Conservation (phyloP, 768 basidiomycete species). For the Agaricus subrufescens region DNA sequence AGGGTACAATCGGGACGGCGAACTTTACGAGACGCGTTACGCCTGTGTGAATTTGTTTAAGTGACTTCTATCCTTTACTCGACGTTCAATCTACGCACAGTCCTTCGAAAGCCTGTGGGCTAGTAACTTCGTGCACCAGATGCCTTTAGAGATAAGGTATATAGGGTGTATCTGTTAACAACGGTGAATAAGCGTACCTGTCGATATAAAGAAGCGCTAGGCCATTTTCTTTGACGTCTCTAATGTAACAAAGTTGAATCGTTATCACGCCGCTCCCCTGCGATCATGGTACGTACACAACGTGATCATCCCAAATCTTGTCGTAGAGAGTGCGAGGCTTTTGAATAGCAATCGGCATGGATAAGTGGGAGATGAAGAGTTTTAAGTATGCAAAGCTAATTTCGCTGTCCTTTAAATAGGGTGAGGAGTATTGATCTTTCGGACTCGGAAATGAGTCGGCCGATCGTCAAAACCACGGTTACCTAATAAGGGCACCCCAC, state of each 20-base stretch:
- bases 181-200: conserved; percentile 39
- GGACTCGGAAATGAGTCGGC: conserved; percentile 9
- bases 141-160: conserved; percentile 30
- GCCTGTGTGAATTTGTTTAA: conserved; percentile 31
- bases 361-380: conserved; percentile 11
- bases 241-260: conserved; percentile 21
- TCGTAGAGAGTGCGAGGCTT: conserved; percentile 90
- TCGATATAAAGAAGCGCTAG: conserved; percentile 82
- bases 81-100: conserved; percentile 41
- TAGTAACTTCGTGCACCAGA: conserved; percentile 89
- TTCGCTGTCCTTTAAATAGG: conserved; percentile 5
- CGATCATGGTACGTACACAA: conserved; percentile 55
- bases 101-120: conserved; percentile 89
- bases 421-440: not conserved
- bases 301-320: conserved; percentile 97
- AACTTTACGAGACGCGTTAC: conserved; percentile 71
- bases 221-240: conserved; percentile 70
- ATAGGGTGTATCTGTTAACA: not conserved
- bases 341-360: conserved; percentile 36
- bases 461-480: not conserved
- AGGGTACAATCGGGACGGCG: conserved; percentile 86
- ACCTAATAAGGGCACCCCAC: no score
- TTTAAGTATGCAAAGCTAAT: conserved; percentile 5
- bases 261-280: conserved; percentile 11
- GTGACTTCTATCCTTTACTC: not conserved